Base-by-base conservation (phyloP, 106 monocot genomes). In the Dendrobium officinale region DNA sequence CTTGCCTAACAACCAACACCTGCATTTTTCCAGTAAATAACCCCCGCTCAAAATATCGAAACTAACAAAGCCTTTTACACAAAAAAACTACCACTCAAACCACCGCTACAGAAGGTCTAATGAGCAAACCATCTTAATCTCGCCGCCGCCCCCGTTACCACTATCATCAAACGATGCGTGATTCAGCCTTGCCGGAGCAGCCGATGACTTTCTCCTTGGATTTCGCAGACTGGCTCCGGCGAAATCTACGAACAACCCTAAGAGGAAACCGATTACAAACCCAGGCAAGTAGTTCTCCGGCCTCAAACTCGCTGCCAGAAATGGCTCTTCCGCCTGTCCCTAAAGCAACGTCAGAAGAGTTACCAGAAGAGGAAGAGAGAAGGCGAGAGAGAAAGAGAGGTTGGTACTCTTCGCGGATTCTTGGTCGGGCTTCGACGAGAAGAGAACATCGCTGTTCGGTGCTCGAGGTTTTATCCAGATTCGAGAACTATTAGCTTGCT, bases 1-100 rank as follows among this genome's bases (percentile, higher is more conserved):
- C 95, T 81, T 95, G 95, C 83, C 98, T 86, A 58, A 99, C 98
- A 47, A 99, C 80, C 72, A 99, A 77, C 83, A 96, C 95, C 95
- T 95, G 88, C 67, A 87, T 49, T 64, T 66, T 18, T 51, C 27
- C 11, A 47, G 49, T 20, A 76, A 76, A 51, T 26, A 19, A 76
- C 13, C 11, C 49, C 26, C 4, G 3, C 5, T 26, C 13, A 24
- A 48, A 13, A 24, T 48, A 42, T 20, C 74, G 44, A 74, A 11
- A 44, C 4, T 20, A 20, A n/a, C 16, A 41, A 37, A 72, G 17
- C 31, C 72, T 7, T 33, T 17, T 20, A 44, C 41, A 19, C 74
- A 15, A 37, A 43, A 74, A 41, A 41, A 74, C 2, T 76, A 76
- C 48, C 15, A 49, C 13, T 27, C 76, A 15, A 26, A 26, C 19